Percentiles rank a stretch among this genome's conserved stretches.
Conservation (phyloP, 176 grass and related monocot genomes). For the Phragmites australis region DNA sequence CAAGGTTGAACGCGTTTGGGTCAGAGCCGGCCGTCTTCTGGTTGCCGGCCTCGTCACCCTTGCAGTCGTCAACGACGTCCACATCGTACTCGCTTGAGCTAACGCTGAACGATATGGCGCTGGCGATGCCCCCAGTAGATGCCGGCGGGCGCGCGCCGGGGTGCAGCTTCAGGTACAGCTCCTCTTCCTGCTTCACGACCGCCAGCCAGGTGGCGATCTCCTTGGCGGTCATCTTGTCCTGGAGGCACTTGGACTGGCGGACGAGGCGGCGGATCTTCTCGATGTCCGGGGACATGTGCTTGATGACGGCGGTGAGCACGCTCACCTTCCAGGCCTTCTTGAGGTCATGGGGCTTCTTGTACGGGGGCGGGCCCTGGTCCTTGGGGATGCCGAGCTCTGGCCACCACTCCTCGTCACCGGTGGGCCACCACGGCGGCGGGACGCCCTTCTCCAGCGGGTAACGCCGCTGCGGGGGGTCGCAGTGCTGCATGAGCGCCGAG, state of each 20-base stretch:
- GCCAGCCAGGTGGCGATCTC: slow-evolving; percentile 94
- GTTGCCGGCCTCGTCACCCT: slow-evolving; percentile 53
- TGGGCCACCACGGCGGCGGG: slow-evolving; percentile 92
- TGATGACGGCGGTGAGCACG: slow-evolving; percentile 96
- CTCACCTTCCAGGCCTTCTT: slow-evolving; percentile 99
- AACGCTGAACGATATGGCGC: slow-evolving; percentile 70
- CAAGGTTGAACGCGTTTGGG: slow-evolving; percentile 47
- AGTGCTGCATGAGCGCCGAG: slow-evolving; percentile 99
- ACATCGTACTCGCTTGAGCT: slow-evolving; percentile 89
- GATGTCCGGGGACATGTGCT: slow-evolving; percentile 97
- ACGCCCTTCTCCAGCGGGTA: slow-evolving; percentile 93
- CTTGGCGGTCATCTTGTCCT: slow-evolving; percentile 99
- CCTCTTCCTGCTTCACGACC: slow-evolving; percentile 94
- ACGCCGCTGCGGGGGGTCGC: slow-evolving; percentile 87
- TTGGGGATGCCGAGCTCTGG: slow-evolving; percentile 66
- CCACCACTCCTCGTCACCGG: slow-evolving; percentile 81
- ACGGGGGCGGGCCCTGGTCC: slow-evolving; percentile 78
- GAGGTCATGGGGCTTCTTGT: slow-evolving; percentile 98
- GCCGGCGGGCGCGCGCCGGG: slow-evolving; percentile 46
- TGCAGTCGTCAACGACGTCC: slow-evolving; percentile 65
- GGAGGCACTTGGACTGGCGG: slow-evolving; percentile 92
- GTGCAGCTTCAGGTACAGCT: slow-evolving; percentile 68
- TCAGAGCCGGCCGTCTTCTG: slow-evolving; percentile 47
- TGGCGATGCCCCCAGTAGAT: slow-evolving; percentile 41
- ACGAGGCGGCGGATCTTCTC: slow-evolving; percentile 93